Evolutionary conservation across 106 monocot species (phyloP).

Genomic region (Dendrobium huoshanense): DNA sequence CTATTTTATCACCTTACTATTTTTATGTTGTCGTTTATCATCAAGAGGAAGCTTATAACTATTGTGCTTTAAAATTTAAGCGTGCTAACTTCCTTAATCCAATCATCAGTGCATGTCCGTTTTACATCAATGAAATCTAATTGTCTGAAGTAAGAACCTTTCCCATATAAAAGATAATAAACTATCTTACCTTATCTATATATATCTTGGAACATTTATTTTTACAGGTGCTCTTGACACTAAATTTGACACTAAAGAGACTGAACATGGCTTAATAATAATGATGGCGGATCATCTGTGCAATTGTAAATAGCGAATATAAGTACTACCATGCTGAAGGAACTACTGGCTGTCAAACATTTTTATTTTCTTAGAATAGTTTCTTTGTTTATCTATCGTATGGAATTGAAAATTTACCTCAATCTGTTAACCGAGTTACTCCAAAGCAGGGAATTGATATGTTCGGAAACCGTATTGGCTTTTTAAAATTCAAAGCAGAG

Average conservation of each 20-base stretch:
- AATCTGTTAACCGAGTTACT: neutral
- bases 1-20: too few species aligned
- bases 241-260: neutral
- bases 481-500: slow-evolving; percentile 97
- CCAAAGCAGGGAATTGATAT: slow-evolving; percentile 79
- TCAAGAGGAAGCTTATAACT: too few species aligned
- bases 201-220: neutral
- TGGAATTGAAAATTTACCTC: neutral
- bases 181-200: neutral
- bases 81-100: too few species aligned
- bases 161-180: neutral
- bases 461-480: slow-evolving; percentile 82
- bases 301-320: neutral
- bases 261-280: neutral
- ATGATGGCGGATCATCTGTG: neutral
- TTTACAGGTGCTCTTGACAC: neutral
- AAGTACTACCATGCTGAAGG: neutral
- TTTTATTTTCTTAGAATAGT: neutral
- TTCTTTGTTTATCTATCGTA: neutral
- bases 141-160: neutral
- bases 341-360: neutral
- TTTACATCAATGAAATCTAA: too few species aligned
- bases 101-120: too few species aligned
- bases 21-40: too few species aligned
- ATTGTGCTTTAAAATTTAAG: too few species aligned